Evolutionary conservation across 192 early-diverging fungal genomes (phyloP).

Genomic region (Pilobolus umbonatus): DNA sequence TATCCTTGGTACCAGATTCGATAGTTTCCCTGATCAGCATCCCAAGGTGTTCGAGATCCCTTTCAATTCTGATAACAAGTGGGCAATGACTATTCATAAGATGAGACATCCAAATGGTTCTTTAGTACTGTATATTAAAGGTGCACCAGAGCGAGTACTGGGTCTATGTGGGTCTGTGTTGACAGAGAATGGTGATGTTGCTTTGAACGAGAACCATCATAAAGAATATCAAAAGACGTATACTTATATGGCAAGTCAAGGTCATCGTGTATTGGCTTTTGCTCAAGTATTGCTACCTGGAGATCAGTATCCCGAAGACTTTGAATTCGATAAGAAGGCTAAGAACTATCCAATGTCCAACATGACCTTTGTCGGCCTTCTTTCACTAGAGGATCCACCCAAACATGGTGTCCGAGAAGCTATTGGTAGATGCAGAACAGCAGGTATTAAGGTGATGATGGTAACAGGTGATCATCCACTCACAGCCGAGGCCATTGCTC

Average conservation of each 20-base stretch:
- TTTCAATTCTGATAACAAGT: constrained; percentile 95
- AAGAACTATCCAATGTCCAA: constrained; percentile 66
- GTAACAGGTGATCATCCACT: constrained; percentile 97
- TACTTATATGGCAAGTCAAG: constrained; percentile 84
- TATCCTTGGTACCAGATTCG: constrained; percentile 65
- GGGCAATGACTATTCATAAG: constrained; percentile 86
- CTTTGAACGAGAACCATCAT: constrained; percentile 65
- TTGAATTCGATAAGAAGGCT: constrained; percentile 70
- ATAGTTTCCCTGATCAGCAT: constrained; percentile 58
- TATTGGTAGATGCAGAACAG: constrained; percentile 85
- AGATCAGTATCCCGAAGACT: constrained; percentile 64
- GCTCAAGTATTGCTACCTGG: constrained; percentile 71
- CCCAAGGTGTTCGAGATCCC: constrained; percentile 94
- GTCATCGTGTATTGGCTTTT: constrained; percentile 93
- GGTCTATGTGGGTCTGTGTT: constrained; percentile 75
- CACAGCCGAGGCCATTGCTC: constrained; percentile 93
- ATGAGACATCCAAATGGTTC: constrained; percentile 64
- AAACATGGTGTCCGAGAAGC: constrained; percentile 98
- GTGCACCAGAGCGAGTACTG: constrained; percentile 93
- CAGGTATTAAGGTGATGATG: constrained; percentile 98
- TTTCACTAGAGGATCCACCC: constrained; percentile 93
- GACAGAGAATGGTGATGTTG: constrained; percentile 44
- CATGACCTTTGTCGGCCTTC: constrained; percentile 80
- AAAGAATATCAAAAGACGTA: constrained; percentile 72
- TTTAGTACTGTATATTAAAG: constrained; percentile 85